Conservation (phyloP, 1,284 basidiomycete genomes). For the Ceratobasidium sp. region DNA sequence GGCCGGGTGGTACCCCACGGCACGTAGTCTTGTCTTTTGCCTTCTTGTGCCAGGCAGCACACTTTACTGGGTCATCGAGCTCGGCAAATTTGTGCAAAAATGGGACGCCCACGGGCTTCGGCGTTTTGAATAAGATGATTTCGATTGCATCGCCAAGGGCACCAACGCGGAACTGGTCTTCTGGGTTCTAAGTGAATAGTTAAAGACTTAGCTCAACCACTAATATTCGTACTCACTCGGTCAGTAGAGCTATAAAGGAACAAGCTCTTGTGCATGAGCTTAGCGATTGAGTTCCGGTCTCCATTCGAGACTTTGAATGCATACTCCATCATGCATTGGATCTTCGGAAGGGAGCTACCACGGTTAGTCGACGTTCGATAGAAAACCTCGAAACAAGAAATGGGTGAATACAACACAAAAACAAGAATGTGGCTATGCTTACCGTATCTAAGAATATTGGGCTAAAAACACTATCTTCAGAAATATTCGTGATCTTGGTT, state of each 20-base stretch:
- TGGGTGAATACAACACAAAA: constrained; percentile 10
- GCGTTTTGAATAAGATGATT: constrained; percentile 13
- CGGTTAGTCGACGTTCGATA: background rate
- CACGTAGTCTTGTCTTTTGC: background rate
- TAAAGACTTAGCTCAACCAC: background rate
- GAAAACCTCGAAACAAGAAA: background rate
- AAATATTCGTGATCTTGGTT: background rate
- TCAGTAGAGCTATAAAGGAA: background rate
- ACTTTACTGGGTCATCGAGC: constrained; percentile 5
- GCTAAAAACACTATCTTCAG: background rate
- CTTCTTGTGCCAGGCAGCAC: background rate
- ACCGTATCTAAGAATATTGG: background rate
- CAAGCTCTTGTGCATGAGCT: constrained; percentile 12
- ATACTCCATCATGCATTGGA: constrained; percentile 21
- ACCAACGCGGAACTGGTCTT: background rate
- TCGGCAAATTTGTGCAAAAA: background rate
- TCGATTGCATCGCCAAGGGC: constrained; percentile 8
- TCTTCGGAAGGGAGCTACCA: constrained; percentile 1
- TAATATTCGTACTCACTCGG: background rate
- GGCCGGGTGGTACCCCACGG: constrained; percentile 8
- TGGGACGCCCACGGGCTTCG: background rate
- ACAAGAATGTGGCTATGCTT: background rate
- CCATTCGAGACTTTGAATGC: background rate
- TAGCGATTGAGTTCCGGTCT: background rate
- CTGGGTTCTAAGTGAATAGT: constrained; percentile 2